These are phyloP conservation scores for Turnera subulata DNA, from an alignment of 345 rosid species.

Conservation along the genomic window DNA sequence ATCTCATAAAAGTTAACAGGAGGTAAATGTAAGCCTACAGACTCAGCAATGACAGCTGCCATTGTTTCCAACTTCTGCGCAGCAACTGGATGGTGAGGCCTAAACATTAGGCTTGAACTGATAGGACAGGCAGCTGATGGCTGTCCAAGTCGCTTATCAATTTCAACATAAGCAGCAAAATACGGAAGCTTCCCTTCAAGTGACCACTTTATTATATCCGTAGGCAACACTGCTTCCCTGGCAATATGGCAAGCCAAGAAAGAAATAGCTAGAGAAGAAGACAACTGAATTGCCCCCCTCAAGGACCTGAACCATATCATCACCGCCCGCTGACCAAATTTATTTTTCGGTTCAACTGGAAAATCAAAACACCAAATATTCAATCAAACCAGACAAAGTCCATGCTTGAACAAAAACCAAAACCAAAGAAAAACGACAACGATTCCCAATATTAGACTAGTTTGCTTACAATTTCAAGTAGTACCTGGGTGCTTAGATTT, in stretches of 20 bases:
- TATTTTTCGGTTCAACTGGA: conserved; percentile 44
- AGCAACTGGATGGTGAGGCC: conserved; percentile 44
- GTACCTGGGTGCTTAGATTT: no score
- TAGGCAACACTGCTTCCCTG: conserved; percentile 62
- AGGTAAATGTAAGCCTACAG: conserved; percentile 59
- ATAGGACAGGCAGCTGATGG: conserved; percentile 58
- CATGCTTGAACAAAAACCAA: no score
- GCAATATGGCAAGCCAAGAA: conserved; percentile 71
- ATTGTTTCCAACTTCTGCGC: conserved; percentile 51
- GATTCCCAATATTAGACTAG: no score
- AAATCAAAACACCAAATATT: no score
- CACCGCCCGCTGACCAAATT: conserved; percentile 56
- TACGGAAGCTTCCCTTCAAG: conserved; percentile 70
- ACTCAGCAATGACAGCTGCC: conserved; percentile 62
- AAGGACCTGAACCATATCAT: conserved; percentile 56
- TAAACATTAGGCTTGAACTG: conserved; percentile 55
- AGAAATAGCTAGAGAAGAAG: conserved; percentile 60
- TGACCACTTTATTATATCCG: conserved; percentile 68
- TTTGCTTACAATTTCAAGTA: no score
- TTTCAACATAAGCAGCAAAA: conserved; percentile 53
- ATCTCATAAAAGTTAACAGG: conserved; percentile 68
- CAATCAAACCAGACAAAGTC: no score
- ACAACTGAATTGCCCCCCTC: conserved; percentile 46
- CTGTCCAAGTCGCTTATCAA: conserved; percentile 47
- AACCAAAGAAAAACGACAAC: no score